Conservation (phyloP, 108 stramenopile species). For the Chaetoceros muelleri region DNA sequence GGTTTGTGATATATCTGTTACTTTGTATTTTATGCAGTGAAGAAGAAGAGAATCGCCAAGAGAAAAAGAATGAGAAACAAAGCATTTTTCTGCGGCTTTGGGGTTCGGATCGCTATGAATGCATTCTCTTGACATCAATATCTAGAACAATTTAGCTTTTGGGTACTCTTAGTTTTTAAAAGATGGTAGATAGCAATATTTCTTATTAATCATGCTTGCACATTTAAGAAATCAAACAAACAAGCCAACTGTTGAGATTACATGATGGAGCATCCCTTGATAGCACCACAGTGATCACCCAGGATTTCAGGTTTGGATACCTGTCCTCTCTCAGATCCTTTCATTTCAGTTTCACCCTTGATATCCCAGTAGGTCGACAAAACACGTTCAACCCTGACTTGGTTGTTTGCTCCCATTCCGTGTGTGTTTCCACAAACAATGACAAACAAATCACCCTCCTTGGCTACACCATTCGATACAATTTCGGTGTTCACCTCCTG, state of each 20-base stretch:
- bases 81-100: too few species aligned
- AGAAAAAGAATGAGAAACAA: too few species aligned
- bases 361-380: background rate
- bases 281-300: background rate
- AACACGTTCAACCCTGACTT: background rate
- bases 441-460: conserved; percentile 73
- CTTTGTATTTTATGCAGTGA: too few species aligned
- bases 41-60: too few species aligned
- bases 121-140: too few species aligned
- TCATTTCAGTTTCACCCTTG: background rate
- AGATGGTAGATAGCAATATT: too few species aligned
- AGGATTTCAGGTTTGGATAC: background rate
- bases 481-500: conserved; percentile 66
- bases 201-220: too few species aligned
- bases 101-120: too few species aligned
- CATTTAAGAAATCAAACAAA: too few species aligned
- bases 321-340: background rate
- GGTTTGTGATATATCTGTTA: too few species aligned
- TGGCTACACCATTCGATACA: conserved; percentile 48
- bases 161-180: too few species aligned
- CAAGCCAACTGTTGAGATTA: background rate
- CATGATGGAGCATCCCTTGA: background rate
- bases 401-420: conserved; percentile 3
- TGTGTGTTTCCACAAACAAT: conserved; percentile 53
- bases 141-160: too few species aligned